Percentiles rank a stretch among this genome's conserved stretches.
Conservation (phyloP, 208 protist genomes). For the Zelonia costaricensis region DNA sequence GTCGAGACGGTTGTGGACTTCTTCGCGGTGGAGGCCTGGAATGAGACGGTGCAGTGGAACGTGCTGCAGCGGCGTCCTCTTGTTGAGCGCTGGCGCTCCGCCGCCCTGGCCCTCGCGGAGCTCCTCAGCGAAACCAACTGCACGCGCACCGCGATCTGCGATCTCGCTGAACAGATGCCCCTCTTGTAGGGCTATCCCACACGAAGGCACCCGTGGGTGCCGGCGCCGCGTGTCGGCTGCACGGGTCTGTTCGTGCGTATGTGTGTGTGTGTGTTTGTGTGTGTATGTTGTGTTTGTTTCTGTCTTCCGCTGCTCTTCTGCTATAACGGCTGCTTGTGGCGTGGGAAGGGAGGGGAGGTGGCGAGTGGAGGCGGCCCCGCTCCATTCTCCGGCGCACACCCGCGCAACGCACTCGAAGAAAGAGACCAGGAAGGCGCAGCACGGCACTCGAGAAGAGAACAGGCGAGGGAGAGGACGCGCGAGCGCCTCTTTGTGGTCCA, state of each 20-base stretch:
- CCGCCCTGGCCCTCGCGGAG: conserved; percentile 17
- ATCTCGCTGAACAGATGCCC: conserved; percentile 44
- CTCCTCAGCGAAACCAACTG: conserved; percentile 24
- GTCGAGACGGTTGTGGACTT: conserved; percentile 52
- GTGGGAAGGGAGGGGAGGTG: too few relatives aligned
- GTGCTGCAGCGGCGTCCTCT: conserved; percentile 17
- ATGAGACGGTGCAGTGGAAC: conserved; percentile 49
- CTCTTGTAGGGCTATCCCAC: too few relatives aligned
- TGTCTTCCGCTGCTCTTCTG: too few relatives aligned
- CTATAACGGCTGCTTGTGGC: too few relatives aligned
- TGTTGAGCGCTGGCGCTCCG: conserved; percentile 24
- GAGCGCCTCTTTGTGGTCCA: too few relatives aligned
- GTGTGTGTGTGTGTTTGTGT: background rate
- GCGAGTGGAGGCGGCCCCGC: too few relatives aligned
- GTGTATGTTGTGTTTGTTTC: background rate
- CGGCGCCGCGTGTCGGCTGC: background rate
- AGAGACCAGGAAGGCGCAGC: too few relatives aligned
- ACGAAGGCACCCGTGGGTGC: too few relatives aligned
- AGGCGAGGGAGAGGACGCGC: too few relatives aligned
- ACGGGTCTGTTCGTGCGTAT: background rate
- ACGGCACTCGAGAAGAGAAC: too few relatives aligned
- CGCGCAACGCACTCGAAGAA: too few relatives aligned
- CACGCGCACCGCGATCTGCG: conserved; percentile 22
- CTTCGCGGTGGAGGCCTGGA: conserved; percentile 82
- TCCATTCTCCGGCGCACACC: too few relatives aligned